Percentiles rank a stretch among this genome's conserved stretches.
Conservation (phyloP, 768 basidiomycete genomes). For the Suillus spraguei region DNA sequence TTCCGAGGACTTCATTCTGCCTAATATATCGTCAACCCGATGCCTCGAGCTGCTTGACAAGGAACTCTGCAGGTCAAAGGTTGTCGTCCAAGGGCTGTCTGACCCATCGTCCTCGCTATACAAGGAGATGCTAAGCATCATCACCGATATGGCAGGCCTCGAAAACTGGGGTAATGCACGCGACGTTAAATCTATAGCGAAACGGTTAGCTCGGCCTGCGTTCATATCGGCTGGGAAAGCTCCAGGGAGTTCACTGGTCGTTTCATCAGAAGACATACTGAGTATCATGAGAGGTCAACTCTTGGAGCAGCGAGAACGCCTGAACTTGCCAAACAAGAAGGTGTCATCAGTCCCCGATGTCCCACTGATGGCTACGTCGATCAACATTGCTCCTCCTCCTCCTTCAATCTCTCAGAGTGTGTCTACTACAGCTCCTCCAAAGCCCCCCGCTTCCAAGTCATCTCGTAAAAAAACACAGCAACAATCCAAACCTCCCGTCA, state of each 20-base stretch:
- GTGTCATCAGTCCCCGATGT: conserved; percentile 11
- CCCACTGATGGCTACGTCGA: conserved; percentile 21
- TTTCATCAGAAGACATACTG: conserved; percentile 29
- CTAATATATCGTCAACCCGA: conserved; percentile 47
- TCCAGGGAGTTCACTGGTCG: conserved; percentile 26
- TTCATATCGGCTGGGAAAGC: conserved; percentile 30
- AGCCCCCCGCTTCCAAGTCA: conserved; percentile 14
- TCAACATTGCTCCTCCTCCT: conserved; percentile 26
- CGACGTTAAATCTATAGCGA: conserved; percentile 57
- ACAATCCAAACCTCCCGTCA: conserved; percentile 1
- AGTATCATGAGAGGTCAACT: conserved; percentile 26
- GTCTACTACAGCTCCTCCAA: conserved; percentile 21
- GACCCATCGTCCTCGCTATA: conserved; percentile 33
- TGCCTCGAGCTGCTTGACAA: conserved; percentile 53
- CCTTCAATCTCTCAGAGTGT: conserved; percentile 22
- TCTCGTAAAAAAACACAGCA: conserved; percentile 12
- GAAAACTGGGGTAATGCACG: conserved; percentile 72
- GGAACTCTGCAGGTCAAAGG: conserved; percentile 46
- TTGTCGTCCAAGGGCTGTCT: conserved; percentile 40
- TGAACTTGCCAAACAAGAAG: conserved; percentile 23
- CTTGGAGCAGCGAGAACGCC: conserved; percentile 26
- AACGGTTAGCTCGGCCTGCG: conserved; percentile 46
- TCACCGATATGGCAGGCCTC: conserved; percentile 45
- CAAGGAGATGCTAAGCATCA: conserved; percentile 37
- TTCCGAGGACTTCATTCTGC: conserved; percentile 61